Base-by-base conservation (phyloP, 495 filamentous ascomycete genomes). In the Aspergillus mulundensis region DNA sequence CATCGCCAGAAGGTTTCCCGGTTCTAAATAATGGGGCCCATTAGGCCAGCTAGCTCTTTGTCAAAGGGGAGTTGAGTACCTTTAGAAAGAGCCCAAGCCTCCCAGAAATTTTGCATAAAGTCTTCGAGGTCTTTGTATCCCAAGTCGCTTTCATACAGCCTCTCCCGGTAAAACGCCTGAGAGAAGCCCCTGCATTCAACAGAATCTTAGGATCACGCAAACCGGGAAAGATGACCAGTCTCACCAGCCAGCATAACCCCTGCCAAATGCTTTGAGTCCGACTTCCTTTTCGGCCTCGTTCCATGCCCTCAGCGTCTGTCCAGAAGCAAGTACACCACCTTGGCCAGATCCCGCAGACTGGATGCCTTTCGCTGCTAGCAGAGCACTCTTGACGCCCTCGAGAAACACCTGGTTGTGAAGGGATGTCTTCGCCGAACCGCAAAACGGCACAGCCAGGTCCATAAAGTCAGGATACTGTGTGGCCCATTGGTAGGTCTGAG, bases 391-490 rank as follows among this genome's bases (percentile, higher is more conserved):
- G 1, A 88, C 83, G 1, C 87, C 86, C 58, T 89, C 87, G 4
- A 90, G 65, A 58, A 89, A 87, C 5, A 88, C 86, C 57, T 88
- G 74, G 54, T 90, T 90, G 47, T 90, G 87, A 53, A 87, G 57
- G 8, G 83, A 82, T 0, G 84, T 88, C 66, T 78, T 84, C 1
- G 86, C 86, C 14, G 81, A 76, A 14, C 84, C 82, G 63, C 87
- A 89, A 53, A 90, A 87, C 0, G 87, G 87, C 1, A 86, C 75
- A 0, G 75, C 74, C 15, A 86, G 55, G 50, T 89, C 84, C 76
- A 85, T 81, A 61, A 89, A 87, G 16, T 83, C 82, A 0, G 87
- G 86, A 63, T 83, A 90, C 61, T 84, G 83, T 0, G 84, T 86
- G 14, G 81, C 83, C 87, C 87, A 90, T 59, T 89, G 84, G 57